Evolutionary conservation across 23 red algal species (phyloP).

Genomic region (Gracilaria domingensis): DNA sequence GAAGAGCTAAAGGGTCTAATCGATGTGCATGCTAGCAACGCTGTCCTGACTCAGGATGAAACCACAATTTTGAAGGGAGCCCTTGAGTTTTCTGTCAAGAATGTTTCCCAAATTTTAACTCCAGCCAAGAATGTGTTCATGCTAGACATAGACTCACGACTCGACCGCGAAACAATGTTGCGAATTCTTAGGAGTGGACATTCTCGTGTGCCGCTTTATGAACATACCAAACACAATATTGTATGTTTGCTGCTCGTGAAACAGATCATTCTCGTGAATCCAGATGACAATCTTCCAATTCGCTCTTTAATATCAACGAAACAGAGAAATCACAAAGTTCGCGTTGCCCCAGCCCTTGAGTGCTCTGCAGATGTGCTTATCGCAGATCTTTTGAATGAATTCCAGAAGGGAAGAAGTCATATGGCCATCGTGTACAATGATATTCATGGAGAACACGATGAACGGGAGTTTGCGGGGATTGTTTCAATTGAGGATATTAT

Average conservation of each 20-base stretch:
- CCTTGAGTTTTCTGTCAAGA: conserved; percentile 91
- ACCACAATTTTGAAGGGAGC: conserved; percentile 88
- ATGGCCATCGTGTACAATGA: conserved; percentile 94
- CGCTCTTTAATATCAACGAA: conserved; percentile 82
- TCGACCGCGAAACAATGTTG: conserved; percentile 90
- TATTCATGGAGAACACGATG: conserved; percentile 49
- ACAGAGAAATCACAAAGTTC: conserved; percentile 75
- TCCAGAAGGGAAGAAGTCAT: conserved; percentile 90
- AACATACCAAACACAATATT: conserved; percentile 78
- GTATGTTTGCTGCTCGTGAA: conserved; percentile 91
- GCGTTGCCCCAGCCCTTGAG: conserved; percentile 72
- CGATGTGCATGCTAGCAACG: conserved; percentile 74
- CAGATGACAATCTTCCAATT: conserved; percentile 89
- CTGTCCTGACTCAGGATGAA: conserved; percentile 87
- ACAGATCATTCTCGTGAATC: conserved; percentile 92
- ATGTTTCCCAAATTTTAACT: conserved; percentile 85
- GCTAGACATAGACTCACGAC: conserved; percentile 78
- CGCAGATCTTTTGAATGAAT: conserved; percentile 87
- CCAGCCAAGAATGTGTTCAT: conserved; percentile 87
- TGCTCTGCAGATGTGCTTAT: conserved; percentile 58
- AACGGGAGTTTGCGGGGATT: conserved; percentile 88
- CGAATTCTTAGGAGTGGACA: conserved; percentile 88
- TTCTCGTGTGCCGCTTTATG: conserved; percentile 88
- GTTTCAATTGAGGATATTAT: conserved; percentile 99
- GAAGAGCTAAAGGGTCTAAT: conserved; percentile 89